A percentile compares a stretch with the other conserved stretches of the same genome.
Conservation (phyloP, 2,329 filamentous ascomycete species). For the Aspergillus floridensis region DNA sequence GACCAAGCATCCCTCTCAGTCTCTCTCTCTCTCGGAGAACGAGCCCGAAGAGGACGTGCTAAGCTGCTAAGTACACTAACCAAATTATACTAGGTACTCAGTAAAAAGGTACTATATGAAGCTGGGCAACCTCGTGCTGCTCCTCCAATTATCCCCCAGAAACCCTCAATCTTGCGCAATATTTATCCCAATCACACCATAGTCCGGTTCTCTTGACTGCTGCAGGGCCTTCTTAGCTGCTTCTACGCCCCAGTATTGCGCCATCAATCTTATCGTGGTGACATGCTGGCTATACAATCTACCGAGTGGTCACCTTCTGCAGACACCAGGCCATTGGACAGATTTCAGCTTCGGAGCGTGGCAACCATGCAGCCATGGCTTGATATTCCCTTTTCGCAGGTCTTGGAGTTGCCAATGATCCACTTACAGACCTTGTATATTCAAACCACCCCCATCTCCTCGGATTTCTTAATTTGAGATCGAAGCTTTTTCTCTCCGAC, state of each 20-base stretch:
- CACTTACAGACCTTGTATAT: neutral
- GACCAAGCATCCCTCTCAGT: neutral
- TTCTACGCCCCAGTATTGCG: conserved; percentile 26
- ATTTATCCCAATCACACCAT: neutral
- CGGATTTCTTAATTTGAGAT: neutral
- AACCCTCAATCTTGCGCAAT: neutral
- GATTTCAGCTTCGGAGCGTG: neutral
- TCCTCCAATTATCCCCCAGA: neutral
- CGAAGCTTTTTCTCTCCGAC: neutral
- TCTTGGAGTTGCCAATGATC: neutral
- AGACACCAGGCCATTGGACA: neutral
- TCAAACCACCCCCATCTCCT: neutral
- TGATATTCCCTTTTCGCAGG: neutral
- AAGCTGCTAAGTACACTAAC: neutral
- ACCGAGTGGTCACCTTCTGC: neutral
- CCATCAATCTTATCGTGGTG: conserved; percentile 30
- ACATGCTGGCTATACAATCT: neutral
- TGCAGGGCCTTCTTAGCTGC: neutral
- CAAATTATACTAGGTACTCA: neutral
- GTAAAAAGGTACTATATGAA: neutral
- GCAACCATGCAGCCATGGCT: neutral
- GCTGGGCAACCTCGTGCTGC: neutral
- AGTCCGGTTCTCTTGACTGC: neutral
- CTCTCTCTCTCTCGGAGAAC: neutral
- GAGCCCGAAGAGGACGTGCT: neutral